These are phyloP conservation scores for Camellia lanceoleosa DNA, from an alignment of 148 eudicot genomes.

Conservation along the genomic window DNA sequence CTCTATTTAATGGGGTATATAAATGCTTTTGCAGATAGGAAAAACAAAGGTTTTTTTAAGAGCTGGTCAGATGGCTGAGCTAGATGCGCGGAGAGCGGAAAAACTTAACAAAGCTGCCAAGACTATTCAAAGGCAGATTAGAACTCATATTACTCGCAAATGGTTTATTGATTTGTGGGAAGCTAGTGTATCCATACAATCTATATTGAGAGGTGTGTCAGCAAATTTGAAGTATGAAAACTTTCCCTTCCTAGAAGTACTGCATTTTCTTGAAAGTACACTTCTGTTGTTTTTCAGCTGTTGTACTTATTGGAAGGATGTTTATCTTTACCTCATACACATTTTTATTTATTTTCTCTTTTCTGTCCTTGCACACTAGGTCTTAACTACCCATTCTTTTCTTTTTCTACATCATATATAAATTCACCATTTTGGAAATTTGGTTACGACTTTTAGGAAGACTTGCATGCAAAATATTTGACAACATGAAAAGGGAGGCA, in stretches of 20 bases:
- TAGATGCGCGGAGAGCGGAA: constrained; percentile 71
- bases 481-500: constrained; percentile 60
- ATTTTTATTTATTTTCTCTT: background rate
- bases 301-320: background rate
- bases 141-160: constrained; percentile 62
- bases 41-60: constrained; percentile 83
- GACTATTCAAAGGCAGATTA: constrained; percentile 63
- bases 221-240: constrained; percentile 14
- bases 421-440: constrained; percentile 9
- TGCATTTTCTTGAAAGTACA: background rate
- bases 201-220: constrained; percentile 66
- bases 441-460: constrained; percentile 42
- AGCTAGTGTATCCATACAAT: constrained; percentile 60
- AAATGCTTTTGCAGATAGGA: constrained; percentile 64
- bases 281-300: background rate
- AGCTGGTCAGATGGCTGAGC: constrained; percentile 97
- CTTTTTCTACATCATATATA: background rate
- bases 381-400: background rate
- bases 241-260: constrained; percentile 4
- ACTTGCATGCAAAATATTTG: constrained; percentile 59
- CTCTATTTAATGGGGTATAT: background rate
- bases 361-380: background rate
- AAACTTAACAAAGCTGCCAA: constrained; percentile 76
- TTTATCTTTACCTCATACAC: background rate
- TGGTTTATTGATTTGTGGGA: constrained; percentile 49